phyloP scores from a whole-genome alignment of 1,284 basidiomycete genomes.

The Ustilago vetiveriae region DNA sequence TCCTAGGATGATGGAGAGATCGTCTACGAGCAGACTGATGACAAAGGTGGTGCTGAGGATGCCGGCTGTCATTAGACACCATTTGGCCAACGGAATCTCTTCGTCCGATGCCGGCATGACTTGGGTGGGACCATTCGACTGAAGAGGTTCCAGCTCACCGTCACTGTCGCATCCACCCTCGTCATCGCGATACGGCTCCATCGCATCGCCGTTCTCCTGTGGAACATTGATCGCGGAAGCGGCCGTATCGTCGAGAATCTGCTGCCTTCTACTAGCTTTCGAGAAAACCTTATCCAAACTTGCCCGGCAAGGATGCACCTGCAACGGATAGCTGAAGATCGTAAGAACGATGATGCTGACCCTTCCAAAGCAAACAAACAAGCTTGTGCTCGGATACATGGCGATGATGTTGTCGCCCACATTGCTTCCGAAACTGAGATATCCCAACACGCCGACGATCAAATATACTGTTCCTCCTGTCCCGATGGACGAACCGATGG shows the following conservation, averaged over 20 bases:
- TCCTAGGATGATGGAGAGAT: slow-evolving; percentile 70
- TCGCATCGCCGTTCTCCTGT: slow-evolving; percentile 6
- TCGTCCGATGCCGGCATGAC: slow-evolving; percentile 16
- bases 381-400: slow-evolving; percentile 84
- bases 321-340: slow-evolving; percentile 72
- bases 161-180: slow-evolving; percentile 38
- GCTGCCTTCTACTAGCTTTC: slow-evolving; percentile 27
- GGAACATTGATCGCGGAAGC: slow-evolving; percentile 10
- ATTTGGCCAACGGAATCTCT: slow-evolving; percentile 38
- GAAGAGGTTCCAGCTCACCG: background rate
- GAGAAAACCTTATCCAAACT: slow-evolving; percentile 88
- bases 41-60: slow-evolving; percentile 58
- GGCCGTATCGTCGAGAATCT: slow-evolving; percentile 38
- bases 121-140: background rate
- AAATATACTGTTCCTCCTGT: slow-evolving; percentile 66
- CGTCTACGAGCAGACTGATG: slow-evolving; percentile 60
- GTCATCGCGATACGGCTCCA: slow-evolving; percentile 52
- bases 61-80: slow-evolving; percentile 55
- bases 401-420: slow-evolving; percentile 65
- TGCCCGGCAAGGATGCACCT: slow-evolving; percentile 83
- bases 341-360: slow-evolving; percentile 88
- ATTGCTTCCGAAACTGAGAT: slow-evolving; percentile 91
- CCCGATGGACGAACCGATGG: slow-evolving; percentile 86
- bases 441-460: slow-evolving; percentile 75
- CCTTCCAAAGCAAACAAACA: slow-evolving; percentile 91